These are phyloP conservation scores for Camelina sativa DNA, from an alignment of 345 rosid species.

Conservation along the genomic window DNA sequence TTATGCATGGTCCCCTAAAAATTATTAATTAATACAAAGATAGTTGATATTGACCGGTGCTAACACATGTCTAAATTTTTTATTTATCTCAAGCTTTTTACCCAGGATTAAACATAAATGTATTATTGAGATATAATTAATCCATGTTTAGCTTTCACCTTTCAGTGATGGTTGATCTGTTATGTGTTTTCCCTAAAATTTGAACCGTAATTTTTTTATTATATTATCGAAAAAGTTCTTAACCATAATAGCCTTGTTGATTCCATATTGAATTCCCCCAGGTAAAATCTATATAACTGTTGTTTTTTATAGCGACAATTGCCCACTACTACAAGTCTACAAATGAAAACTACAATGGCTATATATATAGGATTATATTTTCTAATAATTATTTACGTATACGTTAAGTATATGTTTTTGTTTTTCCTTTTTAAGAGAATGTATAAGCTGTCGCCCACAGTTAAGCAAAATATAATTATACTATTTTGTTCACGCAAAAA, in stretches of 20 bases:
- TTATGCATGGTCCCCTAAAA: conserved; percentile 2
- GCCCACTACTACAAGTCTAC: too few species aligned
- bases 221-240: too few species aligned
- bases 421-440: conserved; percentile 28
- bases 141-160: too few species aligned
- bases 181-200: background rate
- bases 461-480: conserved; percentile 21
- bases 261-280: too few species aligned
- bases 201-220: too few species aligned
- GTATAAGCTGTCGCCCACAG: conserved; percentile 42
- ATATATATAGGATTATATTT: background rate
- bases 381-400: conserved; percentile 1
- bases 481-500: background rate
- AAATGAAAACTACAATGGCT: background rate
- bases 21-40: conserved; percentile 11
- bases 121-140: background rate
- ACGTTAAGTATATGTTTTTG: background rate
- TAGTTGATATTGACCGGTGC: conserved; percentile 24
- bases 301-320: too few species aligned
- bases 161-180: background rate
- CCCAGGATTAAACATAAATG: background rate
- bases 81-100: background rate
- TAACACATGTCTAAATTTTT: background rate
- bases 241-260: too few species aligned
- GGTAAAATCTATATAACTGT: too few species aligned